Base-by-base conservation (phyloP, 2,329 filamentous ascomycete genomes). In the Alternaria burnsii region DNA sequence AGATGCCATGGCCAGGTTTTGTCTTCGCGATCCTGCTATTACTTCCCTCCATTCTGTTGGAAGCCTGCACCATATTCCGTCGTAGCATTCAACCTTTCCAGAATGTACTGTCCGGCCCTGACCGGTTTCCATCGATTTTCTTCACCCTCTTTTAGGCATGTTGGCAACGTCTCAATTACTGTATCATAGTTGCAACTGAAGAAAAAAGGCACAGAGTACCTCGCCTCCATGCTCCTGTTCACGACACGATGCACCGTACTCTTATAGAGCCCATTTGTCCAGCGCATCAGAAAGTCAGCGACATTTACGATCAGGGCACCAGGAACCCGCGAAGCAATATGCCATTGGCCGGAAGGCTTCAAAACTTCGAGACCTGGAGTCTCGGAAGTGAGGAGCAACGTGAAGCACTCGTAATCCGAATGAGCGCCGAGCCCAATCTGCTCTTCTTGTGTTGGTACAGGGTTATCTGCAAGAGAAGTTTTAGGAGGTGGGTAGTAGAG, bases 231-330 rank as follows among this genome's bases (percentile, higher is more conserved):
- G 8, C 68, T 66, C 24, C 71, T 63, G 51, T 84, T 85, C 34
- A 82, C 77, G 2, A 81, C 83, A 2, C 82, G 72, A 61, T 85
- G 84, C n/a, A 85, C 78, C 0, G 82, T 84, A 44, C 80, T 83
- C 55, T 82, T 77, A 56, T 83, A 85, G 46, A 72, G 58, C 18
- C 82, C 83, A 55, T 86, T 86, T 1, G 83, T 84, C 73, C 82
- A 83, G 16, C 83, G 78, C 78, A 83, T 83, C 62, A 86, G 69
- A 54, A 81, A 83, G 65, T 86, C 82, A 6, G 79, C 84, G 18
- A 85, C 81, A 53, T 86, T 86, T n/a, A 86, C 81, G 16, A 86
- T 82, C 46, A 85, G 78, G 0, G 82, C 78, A 1, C 77, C 80
- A 1, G 76, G 75, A 1, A 82, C 68, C 3, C 82, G 80, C 4